phyloP scores from a whole-genome alignment of 768 basidiomycete genomes.

The Podaxis sp. region DNA sequence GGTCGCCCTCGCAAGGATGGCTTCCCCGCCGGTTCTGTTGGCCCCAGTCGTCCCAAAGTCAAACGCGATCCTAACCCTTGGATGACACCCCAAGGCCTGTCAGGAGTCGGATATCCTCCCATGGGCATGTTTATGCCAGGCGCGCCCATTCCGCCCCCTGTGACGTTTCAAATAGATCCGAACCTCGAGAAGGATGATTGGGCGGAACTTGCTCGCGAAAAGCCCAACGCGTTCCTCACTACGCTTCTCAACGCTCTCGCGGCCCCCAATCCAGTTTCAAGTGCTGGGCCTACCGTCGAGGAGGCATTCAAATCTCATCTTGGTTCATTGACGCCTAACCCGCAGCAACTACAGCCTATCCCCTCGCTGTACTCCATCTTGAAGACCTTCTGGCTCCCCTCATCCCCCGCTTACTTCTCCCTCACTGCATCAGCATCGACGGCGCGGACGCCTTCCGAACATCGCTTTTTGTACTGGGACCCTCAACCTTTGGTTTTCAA shows the following conservation, averaged over 20 bases:
- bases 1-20: slow-evolving; percentile 82
- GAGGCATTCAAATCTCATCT: slow-evolving; percentile 80
- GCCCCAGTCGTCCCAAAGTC: slow-evolving; percentile 32
- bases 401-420: slow-evolving; percentile 72
- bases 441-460: slow-evolving; percentile 65
- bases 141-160: slow-evolving; percentile 24
- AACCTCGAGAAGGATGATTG: slow-evolving; percentile 58
- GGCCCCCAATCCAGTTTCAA: slow-evolving; percentile 59
- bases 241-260: slow-evolving; percentile 54
- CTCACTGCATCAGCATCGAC: slow-evolving; percentile 69
- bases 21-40: slow-evolving; percentile 70
- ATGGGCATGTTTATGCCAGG: slow-evolving; percentile 13
- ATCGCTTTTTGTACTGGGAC: slow-evolving; percentile 85
- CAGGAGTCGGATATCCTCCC: slow-evolving; percentile 10
- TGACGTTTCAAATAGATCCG: slow-evolving; percentile 44
- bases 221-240: slow-evolving; percentile 53
- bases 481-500: slow-evolving; percentile 80
- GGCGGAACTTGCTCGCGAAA: slow-evolving; percentile 52
- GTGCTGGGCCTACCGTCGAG: slow-evolving; percentile 60
- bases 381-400: slow-evolving; percentile 82
- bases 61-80: slow-evolving; percentile 17
- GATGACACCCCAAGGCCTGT: slow-evolving; percentile 8
- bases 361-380: slow-evolving; percentile 73
- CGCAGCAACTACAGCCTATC: slow-evolving; percentile 44
- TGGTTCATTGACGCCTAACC: slow-evolving; percentile 51